Conservation (phyloP, 2,329 filamentous ascomycete species). For the Claviceps fusiformis region DNA sequence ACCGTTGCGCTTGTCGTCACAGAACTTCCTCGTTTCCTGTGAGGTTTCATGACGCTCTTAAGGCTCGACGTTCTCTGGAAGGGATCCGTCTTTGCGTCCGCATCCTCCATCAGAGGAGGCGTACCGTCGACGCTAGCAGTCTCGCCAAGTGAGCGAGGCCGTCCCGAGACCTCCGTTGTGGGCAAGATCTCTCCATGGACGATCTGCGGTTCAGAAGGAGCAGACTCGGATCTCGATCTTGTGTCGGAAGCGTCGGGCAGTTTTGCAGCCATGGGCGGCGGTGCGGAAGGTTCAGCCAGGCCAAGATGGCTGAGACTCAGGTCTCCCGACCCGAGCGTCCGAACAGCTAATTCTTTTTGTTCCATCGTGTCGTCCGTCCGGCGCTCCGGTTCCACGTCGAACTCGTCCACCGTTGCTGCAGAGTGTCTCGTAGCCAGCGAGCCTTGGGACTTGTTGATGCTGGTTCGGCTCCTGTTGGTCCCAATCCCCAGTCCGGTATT, state of each 20-base stretch:
- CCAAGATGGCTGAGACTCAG: conserved; percentile 82
- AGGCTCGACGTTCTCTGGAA: conserved; percentile 54
- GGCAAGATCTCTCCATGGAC: conserved; percentile 13
- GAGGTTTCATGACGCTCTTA: conserved; percentile 44
- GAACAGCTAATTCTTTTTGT: conserved; percentile 62
- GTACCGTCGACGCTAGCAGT: conserved; percentile 42
- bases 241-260: conserved; percentile 36
- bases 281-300: conserved; percentile 48
- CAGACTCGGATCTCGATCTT: conserved; percentile 42
- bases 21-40: conserved; percentile 74
- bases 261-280: conserved; percentile 43
- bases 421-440: conserved; percentile 18
- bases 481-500: conserved; percentile 46
- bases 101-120: conserved; percentile 47
- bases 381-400: conserved; percentile 19
- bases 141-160: conserved; percentile 39
- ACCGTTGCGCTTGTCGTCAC: conserved; percentile 52
- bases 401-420: conserved; percentile 26
- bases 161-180: conserved; percentile 24
- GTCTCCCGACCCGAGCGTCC: conserved; percentile 80
- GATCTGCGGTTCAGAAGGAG: conserved; percentile 33
- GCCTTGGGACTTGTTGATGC: conserved; percentile 13
- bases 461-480: conserved; percentile 22
- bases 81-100: conserved; percentile 43
- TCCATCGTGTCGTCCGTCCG: conserved; percentile 24